phyloP scores from a whole-genome alignment of 2,329 filamentous ascomycete genomes.

The Ascochyta clinopodiicola region DNA sequence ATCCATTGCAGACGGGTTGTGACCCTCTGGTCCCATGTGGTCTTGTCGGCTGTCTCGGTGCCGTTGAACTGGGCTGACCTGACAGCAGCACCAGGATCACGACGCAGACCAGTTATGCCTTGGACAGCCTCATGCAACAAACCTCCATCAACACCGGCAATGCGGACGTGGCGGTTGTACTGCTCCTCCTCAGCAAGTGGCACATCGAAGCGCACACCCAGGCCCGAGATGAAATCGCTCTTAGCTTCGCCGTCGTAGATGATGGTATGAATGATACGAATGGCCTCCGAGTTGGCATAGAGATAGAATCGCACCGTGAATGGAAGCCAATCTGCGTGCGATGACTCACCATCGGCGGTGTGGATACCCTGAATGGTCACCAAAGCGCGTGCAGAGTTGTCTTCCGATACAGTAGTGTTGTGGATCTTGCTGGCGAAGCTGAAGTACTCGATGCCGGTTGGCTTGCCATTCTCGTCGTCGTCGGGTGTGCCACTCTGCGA shows the following conservation, averaged over 20 bases:
- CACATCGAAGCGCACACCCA: slow-evolving; percentile 64
- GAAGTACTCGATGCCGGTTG: slow-evolving; percentile 50
- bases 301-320: slow-evolving; percentile 66
- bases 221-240: slow-evolving; percentile 60
- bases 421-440: slow-evolving; percentile 60
- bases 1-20: slow-evolving; percentile 61
- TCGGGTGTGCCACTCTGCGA: slow-evolving; percentile 58
- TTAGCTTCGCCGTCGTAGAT: slow-evolving; percentile 60
- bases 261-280: slow-evolving; percentile 63
- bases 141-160: slow-evolving; percentile 63
- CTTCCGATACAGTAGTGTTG: slow-evolving; percentile 57
- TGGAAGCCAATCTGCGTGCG: slow-evolving; percentile 59
- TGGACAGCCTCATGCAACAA: slow-evolving; percentile 65
- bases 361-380: slow-evolving; percentile 56
- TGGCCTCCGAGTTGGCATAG: slow-evolving; percentile 63
- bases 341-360: slow-evolving; percentile 26
- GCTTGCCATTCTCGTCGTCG: slow-evolving; percentile 47
- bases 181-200: slow-evolving; percentile 60
- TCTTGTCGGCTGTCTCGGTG: slow-evolving; percentile 51
- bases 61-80: slow-evolving; percentile 60
- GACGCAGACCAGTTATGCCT: slow-evolving; percentile 65
- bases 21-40: slow-evolving; percentile 57
- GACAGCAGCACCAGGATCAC: slow-evolving; percentile 60
- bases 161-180: slow-evolving; percentile 65
- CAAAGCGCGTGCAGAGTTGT: slow-evolving; percentile 53